phyloP scores from a whole-genome alignment of 345 rosid genomes.

The Syzygium jambos region DNA sequence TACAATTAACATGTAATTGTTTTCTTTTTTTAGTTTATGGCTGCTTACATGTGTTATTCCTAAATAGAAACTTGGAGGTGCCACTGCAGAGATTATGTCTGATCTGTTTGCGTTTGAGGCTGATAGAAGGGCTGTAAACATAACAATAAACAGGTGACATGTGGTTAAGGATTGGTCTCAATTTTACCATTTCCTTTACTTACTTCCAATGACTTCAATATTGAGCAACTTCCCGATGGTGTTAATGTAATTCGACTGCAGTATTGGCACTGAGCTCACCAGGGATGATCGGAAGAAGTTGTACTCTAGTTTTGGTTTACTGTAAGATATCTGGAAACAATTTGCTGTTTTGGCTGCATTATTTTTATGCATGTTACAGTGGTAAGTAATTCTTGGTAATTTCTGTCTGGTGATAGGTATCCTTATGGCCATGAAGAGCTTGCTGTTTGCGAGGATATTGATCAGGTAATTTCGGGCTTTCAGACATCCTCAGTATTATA shows the following conservation, averaged over 20 bases:
- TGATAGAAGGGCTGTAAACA: constrained; percentile 94
- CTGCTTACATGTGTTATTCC: neutral
- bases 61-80: constrained; percentile 91
- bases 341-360: neutral
- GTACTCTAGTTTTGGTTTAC: constrained; percentile 90
- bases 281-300: constrained; percentile 93
- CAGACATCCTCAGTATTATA: neutral
- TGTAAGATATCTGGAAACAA: constrained; percentile 36
- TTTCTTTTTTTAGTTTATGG: neutral
- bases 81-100: constrained; percentile 97
- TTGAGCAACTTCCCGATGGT: neutral
- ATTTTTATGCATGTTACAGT: neutral
- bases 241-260: constrained; percentile 20
- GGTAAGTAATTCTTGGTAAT: neutral
- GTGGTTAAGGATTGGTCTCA: neutral
- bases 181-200: neutral
- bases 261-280: constrained; percentile 99
- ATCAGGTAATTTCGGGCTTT: neutral
- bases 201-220: neutral
- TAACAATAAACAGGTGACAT: constrained; percentile 78
- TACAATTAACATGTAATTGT: neutral
- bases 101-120: constrained; percentile 96
- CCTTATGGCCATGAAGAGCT: constrained; percentile 13
- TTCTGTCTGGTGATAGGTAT: neutral
- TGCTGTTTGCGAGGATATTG: constrained; percentile 14